Base-by-base conservation (phyloP, 306 rosid genomes). In the Canavalia ensiformis region DNA sequence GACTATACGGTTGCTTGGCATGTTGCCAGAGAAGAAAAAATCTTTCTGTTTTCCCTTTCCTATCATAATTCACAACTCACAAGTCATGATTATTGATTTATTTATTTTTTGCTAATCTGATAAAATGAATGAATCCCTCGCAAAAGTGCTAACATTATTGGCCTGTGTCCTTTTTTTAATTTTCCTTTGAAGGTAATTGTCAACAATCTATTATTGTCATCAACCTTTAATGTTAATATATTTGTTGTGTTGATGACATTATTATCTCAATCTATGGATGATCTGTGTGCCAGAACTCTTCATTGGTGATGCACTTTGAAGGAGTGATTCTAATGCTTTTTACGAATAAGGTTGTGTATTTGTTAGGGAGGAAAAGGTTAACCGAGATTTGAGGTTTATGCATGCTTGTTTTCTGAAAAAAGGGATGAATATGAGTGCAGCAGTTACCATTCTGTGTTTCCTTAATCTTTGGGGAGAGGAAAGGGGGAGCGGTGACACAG, bases 1-100 rank as follows among this genome's bases (percentile, higher is more conserved):
- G 50, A 13, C 8, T 31, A 4, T 78, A 45, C 72, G 78, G 72
- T 41, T 62, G 77, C 28, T 25, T 68, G 71, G 47, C 50, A 5
- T 68, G 18, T 50, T 12, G 71, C 46, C 67, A 9, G 39, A 58
- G 28, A 68, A 30, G 29, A 51, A 12, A 49, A 34, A 9, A 10
- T 37, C 45, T 52, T 73, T 63, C 29, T 42, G 33, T 18, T 49
- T 60, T 25, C 45, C 4, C 13, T 31, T 71, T 47, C 54, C 71
- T 70, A 35, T 6, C 2, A 8, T 56, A 57, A 11, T 59, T 79
- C 42, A 3, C 25, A 18, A 18, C 25, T 18, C 25, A 18, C 55
- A 52, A 52, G 8, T 66, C 46, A 51, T 76, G 2, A 10, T 35
- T 66, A 54, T 12, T 66, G 56, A 56, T 18, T 18, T 77, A 37